phyloP scores from a whole-genome alignment of 371 early-diverging fungal species.

The Dichotomocladium elegans region DNA sequence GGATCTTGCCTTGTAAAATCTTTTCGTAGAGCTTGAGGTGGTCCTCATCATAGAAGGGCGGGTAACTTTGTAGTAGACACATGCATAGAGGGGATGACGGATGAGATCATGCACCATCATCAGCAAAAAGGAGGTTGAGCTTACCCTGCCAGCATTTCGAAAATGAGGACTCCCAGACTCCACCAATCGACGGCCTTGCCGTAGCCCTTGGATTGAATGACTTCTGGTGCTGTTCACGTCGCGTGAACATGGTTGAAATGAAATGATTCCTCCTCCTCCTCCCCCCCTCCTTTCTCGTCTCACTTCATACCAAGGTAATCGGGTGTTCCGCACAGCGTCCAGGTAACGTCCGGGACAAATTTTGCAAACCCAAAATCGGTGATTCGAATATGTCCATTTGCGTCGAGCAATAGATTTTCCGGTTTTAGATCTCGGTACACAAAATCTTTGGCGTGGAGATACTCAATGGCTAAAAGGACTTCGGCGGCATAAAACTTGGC shows the following conservation, averaged over 20 bases:
- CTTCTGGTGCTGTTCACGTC: constrained; percentile 82
- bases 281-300: not conserved
- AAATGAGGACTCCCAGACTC: constrained; percentile 92
- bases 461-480: constrained; percentile 74
- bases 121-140: no score
- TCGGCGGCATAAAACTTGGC: constrained; percentile 82
- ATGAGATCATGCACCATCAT: no score
- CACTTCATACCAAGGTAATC: constrained; percentile 83
- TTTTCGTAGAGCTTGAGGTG: constrained; percentile 94
- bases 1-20: constrained; percentile 83
- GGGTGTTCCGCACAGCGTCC: constrained; percentile 98
- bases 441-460: constrained; percentile 84
- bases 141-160: constrained; percentile 33
- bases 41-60: constrained; percentile 97
- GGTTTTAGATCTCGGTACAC: constrained; percentile 95
- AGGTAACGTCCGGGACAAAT: constrained; percentile 86
- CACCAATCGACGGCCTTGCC: constrained; percentile 97
- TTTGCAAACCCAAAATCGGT: constrained; percentile 99
- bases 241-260: no score
- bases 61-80: constrained; percentile 48
- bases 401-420: constrained; percentile 84
- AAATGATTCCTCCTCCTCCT: no score
- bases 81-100: constrained; percentile 69
- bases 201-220: constrained; percentile 94
- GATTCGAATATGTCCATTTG: constrained; percentile 93